These are phyloP conservation scores for Ilyonectria sp. DNA, from an alignment of 2,329 filamentous ascomycete species.

Conservation along the genomic window DNA sequence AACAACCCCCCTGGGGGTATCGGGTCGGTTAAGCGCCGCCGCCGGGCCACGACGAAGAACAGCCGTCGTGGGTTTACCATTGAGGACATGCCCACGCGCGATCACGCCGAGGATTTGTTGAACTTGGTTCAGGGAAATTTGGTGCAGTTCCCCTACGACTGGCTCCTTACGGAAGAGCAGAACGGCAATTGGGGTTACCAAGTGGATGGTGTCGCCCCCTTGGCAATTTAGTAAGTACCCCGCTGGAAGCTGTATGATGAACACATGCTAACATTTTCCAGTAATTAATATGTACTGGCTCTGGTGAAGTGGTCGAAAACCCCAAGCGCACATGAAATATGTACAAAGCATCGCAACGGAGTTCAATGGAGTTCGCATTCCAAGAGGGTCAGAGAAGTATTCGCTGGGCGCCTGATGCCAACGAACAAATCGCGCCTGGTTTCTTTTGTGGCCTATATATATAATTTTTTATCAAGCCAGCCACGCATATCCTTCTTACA, in stretches of 20 bases:
- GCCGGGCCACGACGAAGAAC: slow-evolving; percentile 79
- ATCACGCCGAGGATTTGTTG: slow-evolving; percentile 86
- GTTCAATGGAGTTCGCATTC: slow-evolving; percentile 37
- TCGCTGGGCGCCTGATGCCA: slow-evolving; percentile 32
- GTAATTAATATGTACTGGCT: slow-evolving; percentile 49
- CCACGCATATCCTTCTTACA: slow-evolving; percentile 40
- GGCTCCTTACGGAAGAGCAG: slow-evolving; percentile 91
- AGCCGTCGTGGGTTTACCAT: slow-evolving; percentile 75
- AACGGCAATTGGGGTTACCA: slow-evolving; percentile 98
- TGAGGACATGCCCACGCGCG: slow-evolving; percentile 83
- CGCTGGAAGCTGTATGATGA: not conserved
- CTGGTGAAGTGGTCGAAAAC: slow-evolving; percentile 21
- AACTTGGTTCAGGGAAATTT: slow-evolving; percentile 88
- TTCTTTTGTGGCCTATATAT: slow-evolving; percentile 37
- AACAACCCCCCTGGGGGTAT: slow-evolving; percentile 51
- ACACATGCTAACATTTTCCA: slow-evolving; percentile 49
- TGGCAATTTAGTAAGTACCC: slow-evolving; percentile 92
- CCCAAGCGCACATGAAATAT: slow-evolving; percentile 1
- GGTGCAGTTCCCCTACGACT: slow-evolving; percentile 96
- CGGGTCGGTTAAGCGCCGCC: slow-evolving; percentile 72
- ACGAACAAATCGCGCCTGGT: slow-evolving; percentile 28
- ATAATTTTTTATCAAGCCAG: slow-evolving; percentile 31
- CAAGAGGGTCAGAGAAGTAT: slow-evolving; percentile 33
- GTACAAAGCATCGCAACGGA: slow-evolving; percentile 44
- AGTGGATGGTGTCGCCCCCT: slow-evolving; percentile 93